Conservation (phyloP, 2,329 filamentous ascomycete genomes). For the Sphaerulina populicola region DNA sequence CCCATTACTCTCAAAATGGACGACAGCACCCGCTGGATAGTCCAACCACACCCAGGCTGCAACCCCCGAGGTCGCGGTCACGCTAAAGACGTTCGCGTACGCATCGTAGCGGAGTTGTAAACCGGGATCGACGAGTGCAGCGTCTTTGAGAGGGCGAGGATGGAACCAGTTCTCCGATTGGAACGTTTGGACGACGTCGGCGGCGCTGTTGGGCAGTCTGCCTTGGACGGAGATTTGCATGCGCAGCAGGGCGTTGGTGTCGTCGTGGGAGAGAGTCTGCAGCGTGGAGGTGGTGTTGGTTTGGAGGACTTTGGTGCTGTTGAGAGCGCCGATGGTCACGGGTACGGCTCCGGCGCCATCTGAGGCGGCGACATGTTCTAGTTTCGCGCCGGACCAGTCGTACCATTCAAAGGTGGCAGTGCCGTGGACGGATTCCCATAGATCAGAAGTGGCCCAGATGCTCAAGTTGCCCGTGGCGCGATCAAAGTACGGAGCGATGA, state of each 20-base stretch:
- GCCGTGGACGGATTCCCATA: constrained; percentile 46
- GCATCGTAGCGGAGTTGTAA: constrained; percentile 35
- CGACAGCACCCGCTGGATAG: constrained; percentile 43
- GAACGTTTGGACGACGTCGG: constrained; percentile 37
- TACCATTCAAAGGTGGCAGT: constrained; percentile 46
- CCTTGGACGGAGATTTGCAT: constrained; percentile 41
- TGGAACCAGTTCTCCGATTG: constrained; percentile 47
- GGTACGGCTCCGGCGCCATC: constrained; percentile 26
- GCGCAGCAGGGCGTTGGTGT: constrained; percentile 39
- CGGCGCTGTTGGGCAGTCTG: constrained; percentile 41
- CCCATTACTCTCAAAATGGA: constrained; percentile 47
- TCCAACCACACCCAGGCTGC: constrained; percentile 51
- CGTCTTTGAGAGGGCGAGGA: constrained; percentile 39
- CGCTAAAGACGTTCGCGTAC: constrained; percentile 36
- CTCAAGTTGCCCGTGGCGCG: constrained; percentile 43
- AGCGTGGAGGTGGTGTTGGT: constrained; percentile 35
- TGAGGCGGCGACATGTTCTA: constrained; percentile 29
- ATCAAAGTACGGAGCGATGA: constrained; percentile 52
- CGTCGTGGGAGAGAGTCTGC: constrained; percentile 15
- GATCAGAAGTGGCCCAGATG: constrained; percentile 51
- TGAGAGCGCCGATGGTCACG: constrained; percentile 45
- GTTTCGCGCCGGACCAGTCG: constrained; percentile 41
- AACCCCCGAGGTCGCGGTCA: constrained; percentile 43
- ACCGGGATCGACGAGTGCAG: constrained; percentile 44
- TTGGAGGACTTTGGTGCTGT: constrained; percentile 43